Evolutionary conservation across 2,329 filamentous ascomycete genomes (phyloP).

Genomic region (Phoma herbarum): DNA sequence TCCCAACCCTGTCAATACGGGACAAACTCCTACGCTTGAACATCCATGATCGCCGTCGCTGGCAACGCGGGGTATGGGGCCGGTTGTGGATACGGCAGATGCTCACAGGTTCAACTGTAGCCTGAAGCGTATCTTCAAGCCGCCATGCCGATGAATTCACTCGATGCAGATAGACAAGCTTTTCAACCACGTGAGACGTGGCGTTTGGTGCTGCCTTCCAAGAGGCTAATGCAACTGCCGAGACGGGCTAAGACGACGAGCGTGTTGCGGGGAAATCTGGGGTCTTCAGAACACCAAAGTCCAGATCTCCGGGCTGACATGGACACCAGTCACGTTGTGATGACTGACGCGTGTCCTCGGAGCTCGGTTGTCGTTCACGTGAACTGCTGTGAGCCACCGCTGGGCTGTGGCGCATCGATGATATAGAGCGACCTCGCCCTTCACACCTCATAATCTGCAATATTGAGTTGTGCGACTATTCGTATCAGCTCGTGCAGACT

Average conservation of each 20-base stretch:
- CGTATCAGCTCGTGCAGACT: too few relatives aligned
- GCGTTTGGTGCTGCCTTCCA: constrained; percentile 6
- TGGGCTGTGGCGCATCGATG: neutral
- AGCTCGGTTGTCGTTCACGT: constrained; percentile 16
- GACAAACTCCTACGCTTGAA: neutral
- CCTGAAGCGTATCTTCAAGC: neutral
- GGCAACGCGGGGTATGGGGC: constrained; percentile 11
- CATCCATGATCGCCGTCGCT: neutral
- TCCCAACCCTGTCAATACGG: constrained; percentile 3
- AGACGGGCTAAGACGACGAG: constrained; percentile 1
- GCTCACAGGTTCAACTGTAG: neutral
- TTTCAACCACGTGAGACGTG: neutral
- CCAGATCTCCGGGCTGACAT: constrained; percentile 5
- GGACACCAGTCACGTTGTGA: constrained; percentile 1
- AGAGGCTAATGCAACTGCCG: constrained; percentile 19
- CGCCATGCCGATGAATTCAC: constrained; percentile 2
- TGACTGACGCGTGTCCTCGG: constrained; percentile 1
- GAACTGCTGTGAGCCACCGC: neutral
- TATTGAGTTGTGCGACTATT: neutral
- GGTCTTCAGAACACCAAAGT: constrained; percentile 1
- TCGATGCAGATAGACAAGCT: constrained; percentile 9
- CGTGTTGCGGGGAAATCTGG: constrained; percentile 18
- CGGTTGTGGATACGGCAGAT: constrained; percentile 18
- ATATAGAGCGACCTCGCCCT: neutral
- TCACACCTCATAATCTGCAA: neutral